Base-by-base conservation (phyloP, 2,329 filamentous ascomycete species). In the Pseudopithomyces chartarum region DNA sequence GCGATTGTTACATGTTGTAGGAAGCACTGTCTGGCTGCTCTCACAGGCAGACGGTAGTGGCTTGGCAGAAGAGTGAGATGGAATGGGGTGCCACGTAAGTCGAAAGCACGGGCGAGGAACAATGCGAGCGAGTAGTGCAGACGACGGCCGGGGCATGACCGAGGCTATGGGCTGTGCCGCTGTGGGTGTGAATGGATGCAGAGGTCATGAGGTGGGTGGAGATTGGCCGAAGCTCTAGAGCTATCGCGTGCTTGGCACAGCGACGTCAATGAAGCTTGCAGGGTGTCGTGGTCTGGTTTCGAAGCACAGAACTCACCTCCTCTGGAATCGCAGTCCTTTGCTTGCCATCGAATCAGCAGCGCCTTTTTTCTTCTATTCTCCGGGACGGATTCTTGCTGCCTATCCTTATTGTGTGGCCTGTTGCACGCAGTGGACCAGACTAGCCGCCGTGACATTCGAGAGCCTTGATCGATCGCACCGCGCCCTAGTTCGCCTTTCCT, bases 391-490 rank as follows among this genome's bases (percentile, higher is more conserved):
- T 11, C 17, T 46, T 47, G 52, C 47, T 55, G 60, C 55, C 60
- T 60, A 58, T 54, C 54, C 34, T 55, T 55, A 50, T 32, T 12
- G 52, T 40, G 52, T 43, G 50, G 55, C 52, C 48, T 59, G 33
- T 44, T 8, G 51, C 43, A 17, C 17, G 39, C 38, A n/a, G n/a
- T n/a, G n/a, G n/a, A n/a, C n/a, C n/a, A n/a, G n/a, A 40, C 52
- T 51, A 39, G 32, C 44, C 29, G 36, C 46, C 46, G 45, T 34
- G 42, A 42, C 59, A 23, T 13, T 48, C 29, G 7, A 42, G 40
- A 57, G 56, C 56, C 54, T 52, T 54, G 34, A 54, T 55, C 54
- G 29, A 60, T 54, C 59, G 55, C 52, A 42, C 53, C 52, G 50
- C 51, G 44, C 50, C 50, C 57, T 58, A 7, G 12, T 23, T 53